Evolutionary conservation across 495 filamentous ascomycete genomes (phyloP).

Genomic region (Penicillium crystallinum): DNA sequence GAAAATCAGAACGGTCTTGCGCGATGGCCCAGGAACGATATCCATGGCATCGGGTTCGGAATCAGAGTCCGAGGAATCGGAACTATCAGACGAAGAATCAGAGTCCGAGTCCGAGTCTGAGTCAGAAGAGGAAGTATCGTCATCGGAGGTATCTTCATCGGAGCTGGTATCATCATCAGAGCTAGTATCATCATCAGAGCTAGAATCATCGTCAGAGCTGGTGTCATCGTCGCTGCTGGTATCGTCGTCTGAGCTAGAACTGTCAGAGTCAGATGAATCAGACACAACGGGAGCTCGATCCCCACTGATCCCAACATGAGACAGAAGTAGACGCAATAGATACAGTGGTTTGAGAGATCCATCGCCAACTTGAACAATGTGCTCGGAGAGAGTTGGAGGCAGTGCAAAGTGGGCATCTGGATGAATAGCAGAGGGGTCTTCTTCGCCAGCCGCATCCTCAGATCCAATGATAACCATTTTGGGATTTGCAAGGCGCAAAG

Average conservation of each 20-base stretch:
- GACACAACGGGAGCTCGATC: conserved; percentile 6
- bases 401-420: conserved; percentile 49
- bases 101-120: conserved; percentile 17
- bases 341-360: conserved; percentile 79
- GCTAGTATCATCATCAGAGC: conserved; percentile 25
- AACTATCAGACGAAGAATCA: conserved; percentile 20
- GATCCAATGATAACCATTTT: conserved; percentile 65
- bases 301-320: conserved; percentile 29
- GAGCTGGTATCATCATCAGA: conserved; percentile 23
- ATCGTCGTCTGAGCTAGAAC: conserved; percentile 22
- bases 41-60: conserved; percentile 23
- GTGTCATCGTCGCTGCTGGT: conserved; percentile 23
- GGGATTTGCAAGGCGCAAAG: conserved; percentile 66
- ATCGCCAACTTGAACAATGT: conserved; percentile 67
- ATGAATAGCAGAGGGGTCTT: conserved; percentile 17
- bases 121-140: conserved; percentile 23
- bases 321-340: conserved; percentile 47
- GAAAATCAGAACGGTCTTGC: conserved; percentile 65
- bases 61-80: conserved; percentile 20
- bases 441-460: conserved; percentile 38
- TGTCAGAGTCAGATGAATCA: conserved; percentile 28
- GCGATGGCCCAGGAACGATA: conserved; percentile 20
- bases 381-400: conserved; percentile 66
- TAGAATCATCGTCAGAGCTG: conserved; percentile 21
- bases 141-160: conserved; percentile 24